Evolutionary conservation across 345 rosid genomes (phyloP).

Genomic region (Gossypium ekmanianum): DNA sequence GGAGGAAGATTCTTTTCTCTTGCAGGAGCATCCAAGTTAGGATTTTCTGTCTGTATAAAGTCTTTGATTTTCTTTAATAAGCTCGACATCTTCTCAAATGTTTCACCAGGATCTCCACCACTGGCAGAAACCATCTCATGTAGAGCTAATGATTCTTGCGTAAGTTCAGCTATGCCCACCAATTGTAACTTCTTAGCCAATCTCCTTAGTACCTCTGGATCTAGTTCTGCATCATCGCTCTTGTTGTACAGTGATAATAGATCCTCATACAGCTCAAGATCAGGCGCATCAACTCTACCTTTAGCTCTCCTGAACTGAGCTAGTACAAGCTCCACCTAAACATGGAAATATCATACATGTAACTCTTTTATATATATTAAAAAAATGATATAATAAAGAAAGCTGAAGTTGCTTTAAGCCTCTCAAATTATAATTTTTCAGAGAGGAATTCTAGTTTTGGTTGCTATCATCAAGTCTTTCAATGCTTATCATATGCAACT

Average conservation of each 20-base stretch:
- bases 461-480: not conserved
- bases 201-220: constrained; percentile 52
- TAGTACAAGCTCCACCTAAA: constrained; percentile 83
- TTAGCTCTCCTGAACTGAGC: constrained; percentile 83
- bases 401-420: not conserved
- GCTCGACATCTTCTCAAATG: constrained; percentile 83
- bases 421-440: not conserved
- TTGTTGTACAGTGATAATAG: constrained; percentile 57
- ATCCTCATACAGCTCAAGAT: constrained; percentile 55
- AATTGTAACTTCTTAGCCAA: constrained; percentile 69
- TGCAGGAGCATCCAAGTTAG: constrained; percentile 40
- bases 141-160: constrained; percentile 83
- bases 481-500: not conserved
- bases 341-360: not conserved
- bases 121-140: constrained; percentile 72
- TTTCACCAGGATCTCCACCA: constrained; percentile 72
- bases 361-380: not conserved
- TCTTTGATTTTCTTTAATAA: constrained; percentile 74
- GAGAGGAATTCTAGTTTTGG: not conserved
- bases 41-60: constrained; percentile 72
- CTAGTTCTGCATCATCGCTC: constrained; percentile 40
- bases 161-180: constrained; percentile 66
- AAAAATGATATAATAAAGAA: not conserved
- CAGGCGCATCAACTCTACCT: constrained; percentile 68
- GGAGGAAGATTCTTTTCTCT: constrained; percentile 40